phyloP scores from a whole-genome alignment of 257 asterid genomes.

The Penstemon eatonii region DNA sequence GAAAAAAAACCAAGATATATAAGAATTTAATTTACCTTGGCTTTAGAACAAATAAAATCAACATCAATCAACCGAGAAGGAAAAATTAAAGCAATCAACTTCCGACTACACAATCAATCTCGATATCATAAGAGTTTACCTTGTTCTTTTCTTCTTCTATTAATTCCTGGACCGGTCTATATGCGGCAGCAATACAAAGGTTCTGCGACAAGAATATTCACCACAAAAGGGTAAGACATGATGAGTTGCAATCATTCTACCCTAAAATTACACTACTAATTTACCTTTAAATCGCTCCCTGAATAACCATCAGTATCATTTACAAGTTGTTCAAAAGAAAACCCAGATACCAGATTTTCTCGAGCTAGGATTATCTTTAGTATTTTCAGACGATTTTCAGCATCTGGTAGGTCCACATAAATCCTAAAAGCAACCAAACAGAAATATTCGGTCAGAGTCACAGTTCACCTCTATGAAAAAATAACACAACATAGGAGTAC shows the following conservation, averaged over 20 bases:
- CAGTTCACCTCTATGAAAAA: not conserved
- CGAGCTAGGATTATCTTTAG: conserved; percentile 75
- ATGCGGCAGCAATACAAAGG: conserved; percentile 93
- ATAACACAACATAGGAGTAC: not conserved
- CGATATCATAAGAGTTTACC: conserved; percentile 35
- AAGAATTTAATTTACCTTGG: conserved; percentile 73
- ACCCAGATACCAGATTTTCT: conserved; percentile 73
- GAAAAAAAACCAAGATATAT: not conserved
- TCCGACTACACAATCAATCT: too few species aligned
- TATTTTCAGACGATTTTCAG: conserved; percentile 82
- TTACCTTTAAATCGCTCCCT: conserved; percentile 97
- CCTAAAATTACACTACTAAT: conserved; percentile 16
- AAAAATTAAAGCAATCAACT: too few species aligned
- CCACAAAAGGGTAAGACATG: conserved; percentile 11
- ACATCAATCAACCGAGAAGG: not conserved
- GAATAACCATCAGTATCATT: conserved; percentile 97
- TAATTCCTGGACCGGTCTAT: conserved; percentile 92
- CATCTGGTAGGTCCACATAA: conserved; percentile 95
- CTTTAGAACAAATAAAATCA: conserved; percentile 74
- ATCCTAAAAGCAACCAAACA: conserved; percentile 56
- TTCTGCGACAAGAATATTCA: conserved; percentile 48
- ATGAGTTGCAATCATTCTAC: conserved; percentile 11
- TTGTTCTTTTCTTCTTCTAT: conserved; percentile 60
- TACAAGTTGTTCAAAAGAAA: conserved; percentile 76
- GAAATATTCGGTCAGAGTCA: conserved; percentile 13